Percentiles rank a stretch among this genome's conserved stretches.
Conservation (phyloP, 352 stramenopile genomes). For the Globisporangium heterothallicum region DNA sequence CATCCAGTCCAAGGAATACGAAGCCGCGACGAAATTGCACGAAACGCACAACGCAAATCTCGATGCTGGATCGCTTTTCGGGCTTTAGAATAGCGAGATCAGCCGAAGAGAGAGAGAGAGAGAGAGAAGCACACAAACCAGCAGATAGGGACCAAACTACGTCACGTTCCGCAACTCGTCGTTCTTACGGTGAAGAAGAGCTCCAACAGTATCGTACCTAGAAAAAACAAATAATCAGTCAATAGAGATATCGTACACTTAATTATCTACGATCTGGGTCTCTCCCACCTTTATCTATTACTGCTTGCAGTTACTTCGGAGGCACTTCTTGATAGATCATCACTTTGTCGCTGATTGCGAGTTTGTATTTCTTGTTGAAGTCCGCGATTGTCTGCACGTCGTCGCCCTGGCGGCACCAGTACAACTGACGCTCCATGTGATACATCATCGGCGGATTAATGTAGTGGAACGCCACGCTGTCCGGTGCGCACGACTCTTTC, state of each 20-base stretch:
- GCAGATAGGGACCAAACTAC: neutral
- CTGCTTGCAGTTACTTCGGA: constrained; percentile 7
- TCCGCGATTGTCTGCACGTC: constrained; percentile 33
- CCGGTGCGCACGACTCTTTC: constrained; percentile 44
- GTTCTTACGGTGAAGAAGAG: too few species aligned
- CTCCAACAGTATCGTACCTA: neutral
- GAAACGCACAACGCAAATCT: constrained; percentile 43
- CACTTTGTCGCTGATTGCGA: constrained; percentile 38
- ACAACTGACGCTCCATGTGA: constrained; percentile 67
- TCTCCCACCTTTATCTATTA: neutral
- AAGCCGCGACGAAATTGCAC: constrained; percentile 35
- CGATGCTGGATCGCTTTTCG: constrained; percentile 49
- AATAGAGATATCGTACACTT: constrained; percentile 3
- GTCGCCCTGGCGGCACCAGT: constrained; percentile 53
- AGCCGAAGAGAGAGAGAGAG: neutral
- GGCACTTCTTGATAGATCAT: constrained; percentile 39
- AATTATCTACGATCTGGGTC: neutral
- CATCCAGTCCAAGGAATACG: constrained; percentile 46
- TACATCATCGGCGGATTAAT: constrained; percentile 67
- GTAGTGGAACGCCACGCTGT: constrained; percentile 79
- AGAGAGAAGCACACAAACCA: constrained; percentile 3
- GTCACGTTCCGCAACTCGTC: too few species aligned
- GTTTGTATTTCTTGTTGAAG: constrained; percentile 53
- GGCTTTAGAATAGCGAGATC: constrained; percentile 10
- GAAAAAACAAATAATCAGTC: constrained; percentile 1